Base-by-base conservation (phyloP, 345 rosid genomes). In the Salix koriyanagi region DNA sequence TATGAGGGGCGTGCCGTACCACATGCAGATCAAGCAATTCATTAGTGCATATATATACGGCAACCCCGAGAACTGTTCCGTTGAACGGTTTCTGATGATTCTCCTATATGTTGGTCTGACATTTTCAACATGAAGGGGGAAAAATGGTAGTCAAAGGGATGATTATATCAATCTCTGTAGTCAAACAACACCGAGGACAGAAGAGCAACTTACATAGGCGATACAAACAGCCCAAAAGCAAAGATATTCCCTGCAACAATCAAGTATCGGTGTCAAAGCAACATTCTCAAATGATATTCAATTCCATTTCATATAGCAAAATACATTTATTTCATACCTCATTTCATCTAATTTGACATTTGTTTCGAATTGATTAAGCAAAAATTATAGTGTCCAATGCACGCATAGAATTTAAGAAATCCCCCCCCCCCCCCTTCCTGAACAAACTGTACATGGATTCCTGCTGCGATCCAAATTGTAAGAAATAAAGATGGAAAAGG, bases 81-180 rank as follows among this genome's bases (percentile, higher is more conserved):
- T 94, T 0, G 98, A 84, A 56, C 30, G 80, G 83, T 91, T 94
- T 84, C 94, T 88, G 85, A 92, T 76, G 34, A 94, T 90, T 85
- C 98, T 90, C 83, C 86, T 86, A 86, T 91, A 94, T 7, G 96
- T 92, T 44, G 97, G 91, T 84, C 98, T 94, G 89, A 39, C 71
- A 67, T 52, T 54, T 76, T 48, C 54, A 81, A 30, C 25, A 65
- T 58, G 30, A 71, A 75, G 44, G 44, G 13, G 3, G 65, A 26
- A 50, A 70, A 23, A 50, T 56, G 66, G 34, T 9, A 61, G 74
- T 75, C 15, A 80, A 41, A 41, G 56, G 67, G 76, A 76, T 48
- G 36, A 30, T 9, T 65, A 60, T 36, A 28, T 9, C 32, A 65
- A 44, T 8, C 62, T 34, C 28, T 19, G 16, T 69, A 30, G 28